Evolutionary conservation across 2,329 filamentous ascomycete species (phyloP), one percentile per base, ranked within the genome.

Genomic region (Parascedosporium putredinis): DNA sequence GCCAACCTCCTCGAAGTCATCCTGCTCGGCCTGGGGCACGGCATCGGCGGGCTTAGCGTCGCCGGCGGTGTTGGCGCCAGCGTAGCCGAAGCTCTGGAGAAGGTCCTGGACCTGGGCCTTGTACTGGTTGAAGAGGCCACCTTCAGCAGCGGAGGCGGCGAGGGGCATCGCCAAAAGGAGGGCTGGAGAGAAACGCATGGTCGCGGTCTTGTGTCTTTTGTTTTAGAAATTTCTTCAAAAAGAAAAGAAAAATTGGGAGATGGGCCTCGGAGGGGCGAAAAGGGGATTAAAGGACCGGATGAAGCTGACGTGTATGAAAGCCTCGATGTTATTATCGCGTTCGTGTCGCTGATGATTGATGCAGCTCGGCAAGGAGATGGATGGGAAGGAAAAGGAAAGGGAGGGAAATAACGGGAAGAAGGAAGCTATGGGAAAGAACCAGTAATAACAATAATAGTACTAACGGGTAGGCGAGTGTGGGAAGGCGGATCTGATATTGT

Each of bases 81-180:
- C 45, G 77, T 75, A 49, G 58, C 70, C 64, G 52, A 82, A 63
- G 64, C 80, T 78, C 60, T 81, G 78, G 54, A 86, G 67, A 58
- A 86, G 71, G 62, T 75, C 73, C 58, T 82, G 75, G 64, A 81
- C 78, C 61, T 82, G 78, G 31, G 77, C 79, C 64, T 78, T 74
- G 64, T 80, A 80, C 62, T 81, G 72, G 47, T 72, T 71, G 51
- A 75, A 70, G 47, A 67, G 70, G 55, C 68, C 23, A 23, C n/a
- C n/a, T n/a, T 49, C 47, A 55, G 74, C 71, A 53, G 79, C 74
- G 20, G 72, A 73, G 29, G 67, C 68, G 56, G 83, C 67, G 14
- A 78, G 65, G 56, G 80, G 78, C 62, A 83, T 68, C 45, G 74
- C 73, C 59, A 79, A 66, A 48, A 76, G 59, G 50, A 74, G 56